Base-by-base conservation (phyloP, 2,329 filamentous ascomycete species). In the Fusarium euwallaceae region DNA sequence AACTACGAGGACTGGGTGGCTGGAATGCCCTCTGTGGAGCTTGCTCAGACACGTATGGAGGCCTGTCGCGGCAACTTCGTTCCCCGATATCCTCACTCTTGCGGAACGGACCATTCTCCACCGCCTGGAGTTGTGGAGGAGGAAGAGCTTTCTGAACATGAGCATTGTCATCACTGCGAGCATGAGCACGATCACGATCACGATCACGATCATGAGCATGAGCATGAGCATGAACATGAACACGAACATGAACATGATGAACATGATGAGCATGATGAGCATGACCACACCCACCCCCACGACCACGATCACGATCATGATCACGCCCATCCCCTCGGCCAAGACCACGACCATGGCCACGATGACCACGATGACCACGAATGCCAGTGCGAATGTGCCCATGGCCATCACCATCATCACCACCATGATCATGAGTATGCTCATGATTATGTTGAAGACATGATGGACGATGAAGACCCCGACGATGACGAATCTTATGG, bases 401-500 rank as follows among this genome's bases (percentile, higher is more conserved):
- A 75, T 14, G 70, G 75, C 2, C 73, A 80, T 12, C 68, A 81
- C 12, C 77, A 81, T 10, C 72, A 80, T 6, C 76, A 82, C 37
- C 79, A 83, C 29, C 79, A 83, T 64, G 69, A 82, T 58, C 80
- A 84, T 43, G 84, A 86, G 36, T 83, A 84, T 67, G 74, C 72
- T 53, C 81, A 86, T 75, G 85, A 88, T 59, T 86, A 87, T 29
- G 85, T 86, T 24, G 86, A 89, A 24, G 88, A 89, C 29, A 87
- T 89, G 77, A 88, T 91, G 65, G 91, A 93, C 24, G 88, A 90
- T n/a, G 92, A 93, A 61, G 91, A 92, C 56, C 88, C 88, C 16
- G 90, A 92, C 64, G 93, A 95, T 70, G 93, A 95, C 78, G 92
- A 95, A 74, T 94, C 93, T n/a, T 93, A 93, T 76, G 92, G 90